A percentile compares a stretch with the other conserved stretches of the same genome.
Conservation (phyloP, 2,329 filamentous ascomycete species). For the Calonectria multiphialidica region DNA sequence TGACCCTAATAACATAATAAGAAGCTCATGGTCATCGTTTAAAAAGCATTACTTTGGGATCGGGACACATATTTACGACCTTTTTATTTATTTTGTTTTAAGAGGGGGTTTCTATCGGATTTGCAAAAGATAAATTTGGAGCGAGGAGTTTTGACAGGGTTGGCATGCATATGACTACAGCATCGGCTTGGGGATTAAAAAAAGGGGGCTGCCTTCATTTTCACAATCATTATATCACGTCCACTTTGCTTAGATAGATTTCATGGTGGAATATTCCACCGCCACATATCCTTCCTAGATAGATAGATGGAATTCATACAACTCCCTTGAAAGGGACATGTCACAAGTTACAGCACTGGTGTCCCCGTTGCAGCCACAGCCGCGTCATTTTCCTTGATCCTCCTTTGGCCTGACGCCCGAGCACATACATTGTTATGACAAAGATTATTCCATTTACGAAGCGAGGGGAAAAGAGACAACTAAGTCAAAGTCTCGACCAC, state of each 20-base stretch:
- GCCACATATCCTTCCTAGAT: background rate
- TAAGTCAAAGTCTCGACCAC: background rate
- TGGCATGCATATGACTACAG: background rate
- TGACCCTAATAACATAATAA: conserved; percentile 29
- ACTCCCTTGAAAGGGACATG: background rate
- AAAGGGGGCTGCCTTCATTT: background rate
- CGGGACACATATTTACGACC: conserved; percentile 30
- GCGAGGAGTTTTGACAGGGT: conserved; percentile 40
- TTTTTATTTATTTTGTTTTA: conserved; percentile 6
- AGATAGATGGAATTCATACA: background rate
- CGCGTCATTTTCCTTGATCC: background rate
- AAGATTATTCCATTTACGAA: background rate
- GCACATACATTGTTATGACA: background rate
- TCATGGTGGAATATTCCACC: background rate
- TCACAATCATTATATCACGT: background rate
- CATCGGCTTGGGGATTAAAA: conserved; percentile 6
- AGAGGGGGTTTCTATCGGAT: conserved; percentile 11
- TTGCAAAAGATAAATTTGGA: conserved; percentile 29
- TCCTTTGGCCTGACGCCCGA: background rate
- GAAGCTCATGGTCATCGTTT: conserved; percentile 20
- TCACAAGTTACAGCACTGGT: background rate
- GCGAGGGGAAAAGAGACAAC: conserved; percentile 12
- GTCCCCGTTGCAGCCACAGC: background rate
- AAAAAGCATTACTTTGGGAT: conserved; percentile 29
- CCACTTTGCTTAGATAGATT: background rate